A percentile compares a stretch with the other conserved stretches of the same genome.
Evolutionary conservation across 2,329 filamentous ascomycete genomes (phyloP).

Genomic region (Aspergillus melleus): DNA sequence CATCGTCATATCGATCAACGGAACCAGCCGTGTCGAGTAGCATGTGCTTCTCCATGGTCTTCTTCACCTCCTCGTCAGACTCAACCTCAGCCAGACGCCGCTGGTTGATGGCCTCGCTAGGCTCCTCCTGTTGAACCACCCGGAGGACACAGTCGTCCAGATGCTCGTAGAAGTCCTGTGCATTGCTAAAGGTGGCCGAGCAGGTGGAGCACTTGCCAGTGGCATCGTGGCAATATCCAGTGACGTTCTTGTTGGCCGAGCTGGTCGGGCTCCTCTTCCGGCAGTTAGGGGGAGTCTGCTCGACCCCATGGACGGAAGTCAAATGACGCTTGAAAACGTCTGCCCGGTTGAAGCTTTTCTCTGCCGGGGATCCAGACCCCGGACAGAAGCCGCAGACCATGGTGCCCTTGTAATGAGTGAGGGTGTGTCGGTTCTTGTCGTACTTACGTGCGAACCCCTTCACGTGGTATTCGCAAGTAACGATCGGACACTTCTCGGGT

Average conservation of each 20-base stretch:
- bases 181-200: conserved; percentile 76
- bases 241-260: conserved; percentile 61
- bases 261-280: conserved; percentile 66
- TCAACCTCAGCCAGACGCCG: conserved; percentile 60
- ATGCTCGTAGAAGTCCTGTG: conserved; percentile 97
- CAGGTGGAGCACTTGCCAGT: conserved; percentile 92
- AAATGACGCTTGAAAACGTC: conserved; percentile 95
- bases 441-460: conserved; percentile 96
- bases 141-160: conserved; percentile 70
- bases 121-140: conserved; percentile 61
- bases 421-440: conserved; percentile 90
- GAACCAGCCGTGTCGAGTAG: conserved; percentile 51
- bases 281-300: conserved; percentile 89
- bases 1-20: conserved; percentile 51
- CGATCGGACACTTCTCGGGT: conserved; percentile 91
- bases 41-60: conserved; percentile 60
- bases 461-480: conserved; percentile 85
- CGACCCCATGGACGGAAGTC: conserved; percentile 85
- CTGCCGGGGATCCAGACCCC: conserved; percentile 79
- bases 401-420: conserved; percentile 95
- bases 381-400: conserved; percentile 97
- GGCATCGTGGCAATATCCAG: conserved; percentile 71
- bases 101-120: conserved; percentile 59
- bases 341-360: conserved; percentile 94
- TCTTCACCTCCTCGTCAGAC: conserved; percentile 57